Percentiles rank a stretch among this genome's conserved stretches.
These are phyloP conservation scores for Fraxinus sp. DNA, from an alignment of 305 asterid genomes.

Conservation along the genomic window DNA sequence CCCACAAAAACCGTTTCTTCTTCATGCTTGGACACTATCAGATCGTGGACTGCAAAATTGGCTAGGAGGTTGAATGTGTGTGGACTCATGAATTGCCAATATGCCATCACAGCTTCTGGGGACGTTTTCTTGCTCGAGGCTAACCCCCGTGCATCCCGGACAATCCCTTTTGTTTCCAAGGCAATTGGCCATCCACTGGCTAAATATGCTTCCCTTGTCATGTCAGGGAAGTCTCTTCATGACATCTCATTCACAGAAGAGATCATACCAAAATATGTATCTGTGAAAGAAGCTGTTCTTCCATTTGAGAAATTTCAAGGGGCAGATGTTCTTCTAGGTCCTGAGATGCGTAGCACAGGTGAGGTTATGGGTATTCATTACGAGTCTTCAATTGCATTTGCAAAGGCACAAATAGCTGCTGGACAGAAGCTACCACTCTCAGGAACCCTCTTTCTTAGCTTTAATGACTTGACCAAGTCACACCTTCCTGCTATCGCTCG, in stretches of 20 bases:
- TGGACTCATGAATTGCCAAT: conserved; percentile 94
- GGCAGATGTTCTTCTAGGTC: conserved; percentile 88
- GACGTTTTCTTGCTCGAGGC: conserved; percentile 93
- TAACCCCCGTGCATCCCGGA: conserved; percentile 90
- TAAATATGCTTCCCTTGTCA: conserved; percentile 86
- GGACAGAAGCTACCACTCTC: conserved; percentile 81
- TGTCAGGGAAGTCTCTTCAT: conserved; percentile 80
- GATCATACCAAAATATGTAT: conserved; percentile 73
- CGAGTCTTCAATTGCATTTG: conserved; percentile 75
- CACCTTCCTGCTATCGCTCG: conserved; percentile 61
- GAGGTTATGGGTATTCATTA: conserved; percentile 85
- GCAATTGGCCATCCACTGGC: conserved; percentile 95
- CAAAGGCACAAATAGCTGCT: conserved; percentile 87
- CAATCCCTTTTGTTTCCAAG: conserved; percentile 92
- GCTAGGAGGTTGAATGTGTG: conserved; percentile 74
- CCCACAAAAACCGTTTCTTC: conserved; percentile 75
- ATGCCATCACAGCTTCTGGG: conserved; percentile 75
- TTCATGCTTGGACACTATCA: conserved; percentile 68
- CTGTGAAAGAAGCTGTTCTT: conserved; percentile 91
- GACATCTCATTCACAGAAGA: conserved; percentile 72
- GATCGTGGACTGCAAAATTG: conserved; percentile 78
- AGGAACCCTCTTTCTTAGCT: conserved; percentile 81
- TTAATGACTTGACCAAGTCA: conserved; percentile 78
- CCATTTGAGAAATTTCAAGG: conserved; percentile 97
- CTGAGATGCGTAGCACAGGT: conserved; percentile 98